phyloP scores from a whole-genome alignment of 164 flowering plant species.

The Chimonanthus salicifolius region DNA sequence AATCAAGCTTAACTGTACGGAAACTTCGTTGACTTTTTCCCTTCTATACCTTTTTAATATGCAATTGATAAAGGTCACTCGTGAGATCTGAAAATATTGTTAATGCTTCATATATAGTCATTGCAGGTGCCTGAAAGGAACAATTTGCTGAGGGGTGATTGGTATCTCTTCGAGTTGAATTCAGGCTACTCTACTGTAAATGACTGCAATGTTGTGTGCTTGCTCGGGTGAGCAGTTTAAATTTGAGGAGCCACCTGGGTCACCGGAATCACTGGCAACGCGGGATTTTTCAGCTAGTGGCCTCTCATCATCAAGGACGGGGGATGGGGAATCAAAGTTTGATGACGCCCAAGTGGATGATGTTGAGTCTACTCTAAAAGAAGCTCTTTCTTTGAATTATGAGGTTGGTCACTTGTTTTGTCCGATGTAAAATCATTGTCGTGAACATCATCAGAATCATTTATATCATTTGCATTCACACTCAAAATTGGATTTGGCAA shows the following conservation, averaged over 20 bases:
- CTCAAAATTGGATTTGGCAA: no score
- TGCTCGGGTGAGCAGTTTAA: conserved; percentile 97
- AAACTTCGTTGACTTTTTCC: neutral
- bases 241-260: conserved; percentile 79
- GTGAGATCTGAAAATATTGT: conserved; percentile 1
- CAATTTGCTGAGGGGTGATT: conserved; percentile 9
- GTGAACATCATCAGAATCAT: neutral
- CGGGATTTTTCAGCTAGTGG: conserved; percentile 90
- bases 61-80: neutral
- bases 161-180: neutral
- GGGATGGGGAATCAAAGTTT: conserved; percentile 77
- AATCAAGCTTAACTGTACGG: neutral
- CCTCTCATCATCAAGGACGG: conserved; percentile 62
- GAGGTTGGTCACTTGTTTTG: conserved; percentile 47
- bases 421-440: no score
- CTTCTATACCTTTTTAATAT: neutral
- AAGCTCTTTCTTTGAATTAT: conserved; percentile 89
- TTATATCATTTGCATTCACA: no score
- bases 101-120: neutral
- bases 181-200: neutral
- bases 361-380: conserved; percentile 88
- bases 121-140: conserved; percentile 10
- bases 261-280: conserved; percentile 91
- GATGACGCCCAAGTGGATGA: conserved; percentile 94
- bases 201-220: conserved; percentile 80